Evolutionary conservation across 2,329 filamentous ascomycete species (phyloP), one percentile per base, ranked within the genome.

Genomic region (Claviceps pazoutovae): DNA sequence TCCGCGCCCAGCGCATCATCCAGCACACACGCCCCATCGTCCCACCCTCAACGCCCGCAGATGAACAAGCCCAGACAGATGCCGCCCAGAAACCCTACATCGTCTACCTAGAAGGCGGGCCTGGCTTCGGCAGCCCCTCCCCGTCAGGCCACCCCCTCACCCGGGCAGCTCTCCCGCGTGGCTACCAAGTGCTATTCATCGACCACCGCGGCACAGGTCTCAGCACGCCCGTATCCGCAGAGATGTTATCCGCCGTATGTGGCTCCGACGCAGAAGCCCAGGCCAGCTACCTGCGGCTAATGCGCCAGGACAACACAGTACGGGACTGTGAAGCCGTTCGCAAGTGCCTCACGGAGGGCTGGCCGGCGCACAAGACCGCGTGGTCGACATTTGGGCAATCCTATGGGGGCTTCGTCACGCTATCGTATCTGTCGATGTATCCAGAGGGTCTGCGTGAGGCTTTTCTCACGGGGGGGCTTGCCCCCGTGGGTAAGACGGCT

Each of bases 371-470:
- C 47, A 82, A 85, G 63, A 79, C 82, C 64, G 82, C 83, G 63
- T 96, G 90, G 91, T 85, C 82, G 53, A 77, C 93, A 34, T 84
- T 95, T 56, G 91, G 91, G 8, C 91, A 96, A 69, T 90, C 84
- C 16, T 97, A 95, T 66, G 91, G 91, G 41, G 91, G 91, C 1
- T 96, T 95, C 66, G 87, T 89, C 62, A 77, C 75, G 47, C 73
- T 88, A 37, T 91, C 85, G 7, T 97, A 96, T 65, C 76, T 97
- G 16, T 93, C 86, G 2, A 82, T 86, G 64, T 83, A 79, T 59
- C 87, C 88, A 0, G 77, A 88, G 52, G 85, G 86, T 1, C 68
- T 97, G 23, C 80, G 82, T 34, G 91, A 97, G 69, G 80, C 81
- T 23, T 97, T 95, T 63, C 74, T 90, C 37, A 87, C 86, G 11